Evolutionary conservation across 176 grass and related monocot species (phyloP).

Genomic region (Musa schizocarpa): DNA sequence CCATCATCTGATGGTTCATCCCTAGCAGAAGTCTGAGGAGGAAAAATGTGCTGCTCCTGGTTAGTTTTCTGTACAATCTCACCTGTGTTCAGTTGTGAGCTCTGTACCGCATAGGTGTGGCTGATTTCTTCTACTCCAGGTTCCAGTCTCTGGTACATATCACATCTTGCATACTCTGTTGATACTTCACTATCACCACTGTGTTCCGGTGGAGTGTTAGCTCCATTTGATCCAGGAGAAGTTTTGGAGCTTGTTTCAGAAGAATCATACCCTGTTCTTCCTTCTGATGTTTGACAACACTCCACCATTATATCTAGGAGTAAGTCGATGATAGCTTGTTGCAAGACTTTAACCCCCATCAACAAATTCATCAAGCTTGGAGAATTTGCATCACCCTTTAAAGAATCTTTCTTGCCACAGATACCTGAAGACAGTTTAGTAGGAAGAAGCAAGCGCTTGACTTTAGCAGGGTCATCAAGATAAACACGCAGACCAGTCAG

Average conservation of each 20-base stretch:
- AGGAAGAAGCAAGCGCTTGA: slow-evolving; percentile 78
- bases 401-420: slow-evolving; percentile 43
- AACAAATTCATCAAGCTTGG: slow-evolving; percentile 71
- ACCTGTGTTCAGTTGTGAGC: slow-evolving; percentile 32
- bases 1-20: slow-evolving; percentile 43
- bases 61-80: slow-evolving; percentile 26
- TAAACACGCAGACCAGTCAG: slow-evolving; percentile 76
- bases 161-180: slow-evolving; percentile 31
- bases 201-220: slow-evolving; percentile 43
- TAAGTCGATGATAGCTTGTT: slow-evolving; percentile 88
- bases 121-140: slow-evolving; percentile 28
- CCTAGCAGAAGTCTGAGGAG: slow-evolving; percentile 29
- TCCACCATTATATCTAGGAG: slow-evolving; percentile 97
- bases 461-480: slow-evolving; percentile 72
- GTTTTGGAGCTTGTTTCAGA: slow-evolving; percentile 47
- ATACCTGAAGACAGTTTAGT: slow-evolving; percentile 53
- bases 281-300: slow-evolving; percentile 80
- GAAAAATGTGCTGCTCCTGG: slow-evolving; percentile 33
- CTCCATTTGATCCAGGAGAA: slow-evolving; percentile 49
- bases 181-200: slow-evolving; percentile 32
- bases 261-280: slow-evolving; percentile 39
- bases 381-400: slow-evolving; percentile 39
- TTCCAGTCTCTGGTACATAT: slow-evolving; percentile 32
- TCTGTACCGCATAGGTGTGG: slow-evolving; percentile 24
- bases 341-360: slow-evolving; percentile 84